Base-by-base conservation (phyloP, 1,139 yeast species). In the Kurtzmaniella quercitrusa region DNA sequence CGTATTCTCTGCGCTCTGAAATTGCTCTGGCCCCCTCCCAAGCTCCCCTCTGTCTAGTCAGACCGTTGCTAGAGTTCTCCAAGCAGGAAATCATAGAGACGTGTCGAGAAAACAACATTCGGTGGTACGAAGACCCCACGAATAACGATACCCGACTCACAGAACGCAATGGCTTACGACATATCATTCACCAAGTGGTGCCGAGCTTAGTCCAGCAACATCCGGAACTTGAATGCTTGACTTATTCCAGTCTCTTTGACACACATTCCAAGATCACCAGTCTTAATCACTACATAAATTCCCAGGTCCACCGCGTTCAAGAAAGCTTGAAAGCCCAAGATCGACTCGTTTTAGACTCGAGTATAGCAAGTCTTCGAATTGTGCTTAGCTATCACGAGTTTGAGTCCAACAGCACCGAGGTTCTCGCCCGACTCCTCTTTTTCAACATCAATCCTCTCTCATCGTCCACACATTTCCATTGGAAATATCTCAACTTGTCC, bases 81-180 rank as follows among this genome's bases (percentile, higher is more conserved):
- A 86, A 86, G 53, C 15, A 47, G 0, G 69, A 72, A 1, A 67
- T 85, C 7, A 60, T 68, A 9, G 58, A 64, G 0, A 76, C 79
- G 9, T 84, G 91, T 47, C 37, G 43, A 5, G 43, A 44, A 0
- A 57, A 70, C 27, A 46, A 52, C 1, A 53, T 85, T 1, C 43
- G 47, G 0, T 86, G 93, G 91, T 79, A 81, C 45, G 90, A 85
- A 52, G 95, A 87, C 56, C 55, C 64, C 1, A 81, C 93, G 0
- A 87, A 87, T 52, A 53, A 55, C 4, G 85, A 85, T 50, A 57
- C 70, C 1, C 48, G 53, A 3, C 65, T 83, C 41, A 85, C 93
- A 0, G 56, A 63, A 37, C 64, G 95, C 29, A 86, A 86, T 52
- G 61, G 59, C 25, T 58, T 71, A 9, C 61, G 85, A 33, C 46